phyloP scores from a whole-genome alignment of 352 stramenopile genomes.

The Globisporangium nunn region DNA sequence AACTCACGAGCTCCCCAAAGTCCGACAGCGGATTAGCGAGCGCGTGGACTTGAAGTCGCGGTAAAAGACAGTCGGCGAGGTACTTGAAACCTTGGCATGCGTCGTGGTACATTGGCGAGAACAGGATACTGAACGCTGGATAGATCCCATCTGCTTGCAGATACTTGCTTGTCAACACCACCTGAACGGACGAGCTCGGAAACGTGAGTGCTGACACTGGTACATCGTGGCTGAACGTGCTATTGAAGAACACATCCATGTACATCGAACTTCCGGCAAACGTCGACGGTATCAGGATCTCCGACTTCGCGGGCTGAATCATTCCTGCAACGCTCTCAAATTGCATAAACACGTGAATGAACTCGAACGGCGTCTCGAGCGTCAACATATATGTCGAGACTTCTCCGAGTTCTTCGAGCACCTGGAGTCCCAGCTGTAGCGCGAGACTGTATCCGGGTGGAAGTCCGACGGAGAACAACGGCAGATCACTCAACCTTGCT shows the following conservation, averaged over 20 bases:
- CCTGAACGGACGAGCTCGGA: slow-evolving; percentile 1
- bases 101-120: slow-evolving; percentile 24
- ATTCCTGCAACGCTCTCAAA: slow-evolving; percentile 27
- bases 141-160: not conserved
- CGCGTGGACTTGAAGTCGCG: slow-evolving; percentile 2
- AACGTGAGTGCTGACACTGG: slow-evolving; percentile 10
- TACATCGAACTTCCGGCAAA: slow-evolving; percentile 25
- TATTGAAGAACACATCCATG: slow-evolving; percentile 33
- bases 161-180: slow-evolving; percentile 2
- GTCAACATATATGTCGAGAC: slow-evolving; percentile 30
- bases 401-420: slow-evolving; percentile 15
- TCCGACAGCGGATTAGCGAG: slow-evolving; percentile 22
- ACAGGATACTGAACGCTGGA: slow-evolving; percentile 12
- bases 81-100: slow-evolving; percentile 22
- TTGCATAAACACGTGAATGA: slow-evolving; percentile 26
- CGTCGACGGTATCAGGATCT: slow-evolving; percentile 25
- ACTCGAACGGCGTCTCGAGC: slow-evolving; percentile 26
- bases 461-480: no score
- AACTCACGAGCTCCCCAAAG: slow-evolving; percentile 27
- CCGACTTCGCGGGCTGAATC: slow-evolving; percentile 19
- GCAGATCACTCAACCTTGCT: no score
- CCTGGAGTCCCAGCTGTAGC: slow-evolving; percentile 21
- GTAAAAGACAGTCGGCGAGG: slow-evolving; percentile 32
- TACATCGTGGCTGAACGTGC: slow-evolving; percentile 33
- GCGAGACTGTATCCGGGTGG: slow-evolving; percentile 19